phyloP scores from a whole-genome alignment of 805 yeast species.

The Candida parachauliodes region DNA sequence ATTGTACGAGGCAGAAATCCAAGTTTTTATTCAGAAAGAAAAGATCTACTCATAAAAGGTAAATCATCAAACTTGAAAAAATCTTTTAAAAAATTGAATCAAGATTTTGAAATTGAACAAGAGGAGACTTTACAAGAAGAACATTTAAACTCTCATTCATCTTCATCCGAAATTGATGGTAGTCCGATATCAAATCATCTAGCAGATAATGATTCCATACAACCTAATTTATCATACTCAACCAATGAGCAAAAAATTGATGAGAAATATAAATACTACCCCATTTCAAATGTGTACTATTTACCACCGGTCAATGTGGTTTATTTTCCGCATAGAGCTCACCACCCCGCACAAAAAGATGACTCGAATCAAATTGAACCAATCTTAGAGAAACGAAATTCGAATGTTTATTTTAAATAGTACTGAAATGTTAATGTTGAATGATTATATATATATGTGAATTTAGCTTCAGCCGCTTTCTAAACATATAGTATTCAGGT shows the following conservation, averaged over 20 bases:
- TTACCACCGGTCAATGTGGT: constrained; percentile 54
- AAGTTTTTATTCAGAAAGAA: constrained; percentile 52
- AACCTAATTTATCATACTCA: constrained; percentile 12
- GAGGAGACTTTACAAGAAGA: background rate
- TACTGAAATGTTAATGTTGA: background rate
- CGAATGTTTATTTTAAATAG: constrained; percentile 6
- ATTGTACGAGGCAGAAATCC: constrained; percentile 63
- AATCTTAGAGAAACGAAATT: background rate
- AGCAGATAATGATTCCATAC: constrained; percentile 7
- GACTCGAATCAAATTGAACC: constrained; percentile 5
- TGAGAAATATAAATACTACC: constrained; percentile 44
- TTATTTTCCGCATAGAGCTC: constrained; percentile 53
- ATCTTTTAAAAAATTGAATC: constrained; percentile 13
- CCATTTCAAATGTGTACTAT: constrained; percentile 48
- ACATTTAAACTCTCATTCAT: background rate
- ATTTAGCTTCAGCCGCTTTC: too few relatives aligned
- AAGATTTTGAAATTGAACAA: constrained; percentile 1
- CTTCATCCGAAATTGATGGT: constrained; percentile 10
- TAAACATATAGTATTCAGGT: too few relatives aligned
- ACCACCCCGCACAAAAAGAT: constrained; percentile 22
- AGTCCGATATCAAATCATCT: constrained; percentile 12
- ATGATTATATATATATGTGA: too few relatives aligned
- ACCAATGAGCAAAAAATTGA: constrained; percentile 10
- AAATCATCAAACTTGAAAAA: constrained; percentile 16
- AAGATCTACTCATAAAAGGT: constrained; percentile 42